Conservation (phyloP, 164 flowering plant genomes). For the Vitis amurensis region DNA sequence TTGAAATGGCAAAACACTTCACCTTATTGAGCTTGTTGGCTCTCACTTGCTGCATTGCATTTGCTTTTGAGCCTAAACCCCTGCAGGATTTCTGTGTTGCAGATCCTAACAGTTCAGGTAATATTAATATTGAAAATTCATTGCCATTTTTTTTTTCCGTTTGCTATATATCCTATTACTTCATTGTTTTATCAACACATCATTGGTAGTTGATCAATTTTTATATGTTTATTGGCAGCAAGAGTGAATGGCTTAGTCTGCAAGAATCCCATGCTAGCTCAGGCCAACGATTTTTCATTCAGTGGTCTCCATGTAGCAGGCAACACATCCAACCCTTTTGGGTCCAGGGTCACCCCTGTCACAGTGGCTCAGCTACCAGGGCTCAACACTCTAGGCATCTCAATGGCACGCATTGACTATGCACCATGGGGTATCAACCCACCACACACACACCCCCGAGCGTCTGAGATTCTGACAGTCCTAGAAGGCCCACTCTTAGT, state of each 20-base stretch:
- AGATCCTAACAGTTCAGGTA: constrained; percentile 4
- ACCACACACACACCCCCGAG: constrained; percentile 20
- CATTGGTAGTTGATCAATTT: too few relatives aligned
- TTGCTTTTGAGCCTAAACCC: constrained; percentile 9
- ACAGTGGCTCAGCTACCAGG: constrained; percentile 11
- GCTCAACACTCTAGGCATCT: constrained; percentile 18
- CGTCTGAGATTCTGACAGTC: constrained; percentile 15
- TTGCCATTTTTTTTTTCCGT: not conserved
- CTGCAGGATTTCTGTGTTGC: constrained; percentile 15
- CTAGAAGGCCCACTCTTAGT: constrained; percentile 3
- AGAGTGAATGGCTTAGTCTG: constrained; percentile 16
- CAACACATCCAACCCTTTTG: constrained; percentile 10
- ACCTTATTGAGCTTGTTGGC: constrained; percentile 7
- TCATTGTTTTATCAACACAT: too few relatives aligned
- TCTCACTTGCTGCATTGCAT: constrained; percentile 2
- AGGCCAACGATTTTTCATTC: constrained; percentile 13
- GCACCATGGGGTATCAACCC: constrained; percentile 16
- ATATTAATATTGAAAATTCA: not conserved
- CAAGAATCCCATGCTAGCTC: constrained; percentile 1
- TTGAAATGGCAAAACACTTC: constrained; percentile 9
- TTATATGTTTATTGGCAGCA: not conserved
- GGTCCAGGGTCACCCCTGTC: constrained; percentile 14
- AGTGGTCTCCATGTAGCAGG: constrained; percentile 11
- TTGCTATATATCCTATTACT: not conserved
- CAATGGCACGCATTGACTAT: constrained; percentile 14